phyloP scores from a whole-genome alignment of 2,329 filamentous ascomycete genomes.

The Bipolaris cookei region DNA sequence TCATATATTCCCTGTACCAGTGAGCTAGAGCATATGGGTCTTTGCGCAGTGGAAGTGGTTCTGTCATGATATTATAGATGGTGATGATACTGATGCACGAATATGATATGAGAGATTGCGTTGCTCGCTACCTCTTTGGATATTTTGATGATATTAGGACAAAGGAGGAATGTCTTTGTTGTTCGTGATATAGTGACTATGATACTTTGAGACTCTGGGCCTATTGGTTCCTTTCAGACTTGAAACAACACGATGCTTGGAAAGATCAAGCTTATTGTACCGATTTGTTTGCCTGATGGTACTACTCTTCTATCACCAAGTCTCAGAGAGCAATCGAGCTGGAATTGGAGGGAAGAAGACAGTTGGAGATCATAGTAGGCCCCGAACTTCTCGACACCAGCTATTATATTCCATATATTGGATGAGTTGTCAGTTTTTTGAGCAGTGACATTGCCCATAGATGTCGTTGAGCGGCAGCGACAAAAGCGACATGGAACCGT shows the following conservation, averaged over 20 bases:
- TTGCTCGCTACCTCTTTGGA: background rate
- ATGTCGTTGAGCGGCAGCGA: no score
- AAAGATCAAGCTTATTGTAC: no score
- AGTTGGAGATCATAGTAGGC: no score
- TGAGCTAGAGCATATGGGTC: constrained; percentile 33
- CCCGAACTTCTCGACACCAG: no score
- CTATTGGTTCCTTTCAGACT: background rate
- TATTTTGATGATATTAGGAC: background rate
- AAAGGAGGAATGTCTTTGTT: background rate
- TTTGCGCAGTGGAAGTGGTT: constrained; percentile 1
- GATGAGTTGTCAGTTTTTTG: no score
- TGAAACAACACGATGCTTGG: background rate
- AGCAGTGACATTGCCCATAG: no score
- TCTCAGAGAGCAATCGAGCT: no score
- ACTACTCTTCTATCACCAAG: no score
- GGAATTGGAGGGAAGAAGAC: no score
- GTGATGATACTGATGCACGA: background rate
- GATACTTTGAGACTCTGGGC: no score
- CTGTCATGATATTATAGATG: background rate
- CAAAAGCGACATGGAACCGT: background rate
- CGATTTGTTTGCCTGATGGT: no score
- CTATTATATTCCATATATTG: no score
- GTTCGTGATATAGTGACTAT: background rate
- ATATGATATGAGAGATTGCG: background rate
- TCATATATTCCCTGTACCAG: constrained; percentile 31